Conservation (phyloP, 2,329 filamentous ascomycete species). For the Fonsecaea monophora region DNA sequence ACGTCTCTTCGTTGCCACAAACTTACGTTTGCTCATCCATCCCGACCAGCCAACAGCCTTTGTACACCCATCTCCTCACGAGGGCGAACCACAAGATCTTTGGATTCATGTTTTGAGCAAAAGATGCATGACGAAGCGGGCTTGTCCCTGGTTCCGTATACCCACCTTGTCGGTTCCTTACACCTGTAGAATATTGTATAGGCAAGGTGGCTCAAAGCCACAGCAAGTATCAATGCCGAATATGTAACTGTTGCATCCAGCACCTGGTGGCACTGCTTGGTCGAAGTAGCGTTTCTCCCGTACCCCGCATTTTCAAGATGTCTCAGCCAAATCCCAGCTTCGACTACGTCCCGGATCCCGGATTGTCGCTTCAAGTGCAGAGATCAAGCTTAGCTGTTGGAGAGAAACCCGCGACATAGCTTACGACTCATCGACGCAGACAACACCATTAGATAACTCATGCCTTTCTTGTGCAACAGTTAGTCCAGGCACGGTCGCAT, state of each 20-base stretch:
- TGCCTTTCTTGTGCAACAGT: background rate
- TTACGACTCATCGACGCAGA: background rate
- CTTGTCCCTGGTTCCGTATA: background rate
- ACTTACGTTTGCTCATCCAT: background rate
- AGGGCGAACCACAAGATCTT: background rate
- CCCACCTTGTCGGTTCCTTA: background rate
- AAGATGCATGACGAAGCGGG: constrained; percentile 7
- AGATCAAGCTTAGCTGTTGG: background rate
- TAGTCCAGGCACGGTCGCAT: background rate
- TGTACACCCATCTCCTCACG: background rate
- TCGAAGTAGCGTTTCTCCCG: background rate
- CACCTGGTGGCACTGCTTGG: constrained; percentile 1
- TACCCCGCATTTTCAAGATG: background rate
- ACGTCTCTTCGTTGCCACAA: background rate
- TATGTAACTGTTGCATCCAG: constrained; percentile 2
- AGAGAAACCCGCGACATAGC: background rate
- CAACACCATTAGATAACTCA: background rate
- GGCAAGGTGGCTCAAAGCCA: background rate
- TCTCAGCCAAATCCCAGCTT: background rate
- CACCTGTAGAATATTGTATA: too few species aligned
- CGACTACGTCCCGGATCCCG: too few species aligned
- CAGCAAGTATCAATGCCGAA: background rate
- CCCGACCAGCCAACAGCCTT: background rate
- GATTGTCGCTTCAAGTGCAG: too few species aligned
- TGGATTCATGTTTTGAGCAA: background rate